Conservation (phyloP, 2,329 filamentous ascomycete species). For the Pestalotiopsis sp. region DNA sequence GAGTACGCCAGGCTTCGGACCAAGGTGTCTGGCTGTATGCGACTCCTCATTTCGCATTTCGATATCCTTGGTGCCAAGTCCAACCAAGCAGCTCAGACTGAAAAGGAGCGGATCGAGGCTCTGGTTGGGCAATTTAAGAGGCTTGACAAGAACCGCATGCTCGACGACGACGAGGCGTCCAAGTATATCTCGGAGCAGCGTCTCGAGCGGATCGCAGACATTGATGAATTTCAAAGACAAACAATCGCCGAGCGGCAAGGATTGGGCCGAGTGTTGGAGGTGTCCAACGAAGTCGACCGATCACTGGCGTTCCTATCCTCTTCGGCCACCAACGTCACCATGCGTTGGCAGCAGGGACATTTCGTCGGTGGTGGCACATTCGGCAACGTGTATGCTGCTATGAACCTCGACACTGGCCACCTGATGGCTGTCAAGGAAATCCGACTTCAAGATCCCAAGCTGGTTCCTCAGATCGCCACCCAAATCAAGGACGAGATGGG, state of each 20-base stretch:
- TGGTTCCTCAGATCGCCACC: conserved; percentile 90
- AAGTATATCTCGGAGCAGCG: conserved; percentile 76
- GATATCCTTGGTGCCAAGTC: conserved; percentile 98
- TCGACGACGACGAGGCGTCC: conserved; percentile 85
- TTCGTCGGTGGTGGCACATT: conserved; percentile 97
- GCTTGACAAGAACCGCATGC: conserved; percentile 73
- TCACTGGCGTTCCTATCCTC: conserved; percentile 93
- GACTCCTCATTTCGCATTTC: conserved; percentile 94
- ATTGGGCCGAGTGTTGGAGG: conserved; percentile 87
- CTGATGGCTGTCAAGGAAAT: conserved; percentile 99
- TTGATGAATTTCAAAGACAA: conserved; percentile 79
- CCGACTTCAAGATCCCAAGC: conserved; percentile 90
- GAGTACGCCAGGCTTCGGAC: conserved; percentile 82
- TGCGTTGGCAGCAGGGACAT: conserved; percentile 98
- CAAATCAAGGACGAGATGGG: conserved; percentile 98
- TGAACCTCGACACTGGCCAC: conserved; percentile 94
- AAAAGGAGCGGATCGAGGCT: conserved; percentile 85
- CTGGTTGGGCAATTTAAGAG: conserved; percentile 75
- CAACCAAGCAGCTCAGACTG: conserved; percentile 88
- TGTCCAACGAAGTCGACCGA: conserved; percentile 92
- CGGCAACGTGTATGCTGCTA: conserved; percentile 94
- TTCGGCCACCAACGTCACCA: conserved; percentile 89
- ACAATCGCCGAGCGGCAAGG: conserved; percentile 85
- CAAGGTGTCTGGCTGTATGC: conserved; percentile 98
- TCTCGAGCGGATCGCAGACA: conserved; percentile 69